Conservation (phyloP, 176 grass and related monocot species). For the Ananas comosus region DNA sequence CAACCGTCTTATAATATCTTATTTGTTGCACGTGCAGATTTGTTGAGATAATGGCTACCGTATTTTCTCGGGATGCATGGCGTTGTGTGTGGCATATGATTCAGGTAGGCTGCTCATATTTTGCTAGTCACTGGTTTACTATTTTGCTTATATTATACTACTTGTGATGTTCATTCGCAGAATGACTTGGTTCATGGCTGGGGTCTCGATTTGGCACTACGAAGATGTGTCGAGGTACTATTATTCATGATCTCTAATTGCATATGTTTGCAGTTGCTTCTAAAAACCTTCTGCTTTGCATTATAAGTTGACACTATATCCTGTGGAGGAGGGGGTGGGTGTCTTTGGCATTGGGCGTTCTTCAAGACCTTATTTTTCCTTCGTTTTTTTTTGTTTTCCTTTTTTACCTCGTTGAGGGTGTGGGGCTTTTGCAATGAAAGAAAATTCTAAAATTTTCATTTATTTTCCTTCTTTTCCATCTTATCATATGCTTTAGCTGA, state of each 20-base stretch:
- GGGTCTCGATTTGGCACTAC: constrained; percentile 97
- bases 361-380: no score
- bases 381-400: no score
- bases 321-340: no score
- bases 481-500: no score
- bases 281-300: no score
- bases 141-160: background rate
- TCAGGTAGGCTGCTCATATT: constrained; percentile 40
- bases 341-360: no score
- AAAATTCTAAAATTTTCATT: no score
- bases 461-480: no score
- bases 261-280: background rate
- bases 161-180: constrained; percentile 28
- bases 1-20: constrained; percentile 4
- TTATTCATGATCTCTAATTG: background rate
- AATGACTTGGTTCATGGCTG: constrained; percentile 99
- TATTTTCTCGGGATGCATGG: constrained; percentile 97
- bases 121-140: background rate
- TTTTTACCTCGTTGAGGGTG: no score
- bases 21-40: constrained; percentile 44
- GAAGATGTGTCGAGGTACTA: constrained; percentile 91
- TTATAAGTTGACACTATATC: no score
- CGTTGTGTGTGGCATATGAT: constrained; percentile 99
- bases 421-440: no score
- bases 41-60: constrained; percentile 99